Evolutionary conservation across 2,329 filamentous ascomycete genomes (phyloP).

Genomic region (Alternaria ventricosa): DNA sequence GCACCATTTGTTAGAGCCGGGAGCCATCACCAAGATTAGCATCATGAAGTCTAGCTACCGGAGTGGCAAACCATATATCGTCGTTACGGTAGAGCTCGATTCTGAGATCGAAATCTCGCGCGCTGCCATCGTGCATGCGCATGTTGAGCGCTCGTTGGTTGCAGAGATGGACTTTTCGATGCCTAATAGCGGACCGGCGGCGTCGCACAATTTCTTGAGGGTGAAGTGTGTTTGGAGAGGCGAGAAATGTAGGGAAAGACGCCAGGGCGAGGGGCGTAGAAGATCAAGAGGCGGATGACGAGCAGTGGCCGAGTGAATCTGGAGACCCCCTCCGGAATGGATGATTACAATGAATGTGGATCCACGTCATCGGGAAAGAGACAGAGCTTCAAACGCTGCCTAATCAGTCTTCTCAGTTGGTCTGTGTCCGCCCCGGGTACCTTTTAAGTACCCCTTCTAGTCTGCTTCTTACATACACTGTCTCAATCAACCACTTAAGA

Average conservation of each 20-base stretch:
- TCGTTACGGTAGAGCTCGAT: not conserved
- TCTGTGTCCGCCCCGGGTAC: not conserved
- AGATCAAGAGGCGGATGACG: not conserved
- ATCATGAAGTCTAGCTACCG: not conserved
- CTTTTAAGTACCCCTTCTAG: not conserved
- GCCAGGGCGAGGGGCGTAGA: rapidly evolving
- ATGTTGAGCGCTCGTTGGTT: not conserved
- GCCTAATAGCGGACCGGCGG: not conserved
- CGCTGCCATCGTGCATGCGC: not conserved
- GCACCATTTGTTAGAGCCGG: not conserved
- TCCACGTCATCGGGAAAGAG: not conserved
- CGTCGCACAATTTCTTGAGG: not conserved
- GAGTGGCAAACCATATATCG: not conserved
- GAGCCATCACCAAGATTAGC: not conserved
- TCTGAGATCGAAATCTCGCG: not conserved
- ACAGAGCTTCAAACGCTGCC: not conserved
- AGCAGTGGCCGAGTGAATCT: not conserved
- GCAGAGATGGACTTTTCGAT: not conserved
- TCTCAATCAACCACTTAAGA: not conserved
- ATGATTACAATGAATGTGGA: not conserved
- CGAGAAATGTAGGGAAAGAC: not conserved
- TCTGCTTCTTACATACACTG: not conserved
- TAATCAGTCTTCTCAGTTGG: not conserved
- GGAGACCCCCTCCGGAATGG: rapidly evolving
- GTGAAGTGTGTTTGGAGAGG: not conserved